Evolutionary conservation across 2,329 filamentous ascomycete species (phyloP), one percentile per base, ranked within the genome.

Genomic region (Teratosphaeria pseudoeucalypti): DNA sequence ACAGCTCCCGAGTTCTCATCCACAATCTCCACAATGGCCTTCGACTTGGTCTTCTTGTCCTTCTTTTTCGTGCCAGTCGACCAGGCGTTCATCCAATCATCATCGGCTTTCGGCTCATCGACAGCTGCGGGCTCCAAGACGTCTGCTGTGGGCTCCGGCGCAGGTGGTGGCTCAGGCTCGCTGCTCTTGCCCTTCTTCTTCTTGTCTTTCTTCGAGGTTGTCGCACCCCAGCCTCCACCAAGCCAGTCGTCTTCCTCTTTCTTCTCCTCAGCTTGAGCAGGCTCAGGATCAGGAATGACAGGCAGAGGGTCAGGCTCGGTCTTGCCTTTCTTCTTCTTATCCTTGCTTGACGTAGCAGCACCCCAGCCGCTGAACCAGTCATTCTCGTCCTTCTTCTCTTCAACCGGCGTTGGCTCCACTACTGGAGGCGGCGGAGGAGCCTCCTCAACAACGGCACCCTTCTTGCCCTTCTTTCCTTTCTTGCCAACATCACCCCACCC

Each of bases 351-450:
- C 27, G 55, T 34, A 11, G 32, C 34, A 43, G 47, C 34, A 32
- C 79, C 81, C 74, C 82, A 84, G 54, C 80, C 80, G 61, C 76
- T 78, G 69, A 82, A 83, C 65, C 83, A 82, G 61, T 81, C 80
- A 23, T 67, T 67, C 56, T 80, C 79, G 54, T 74, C 74, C 16
- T 67, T 65, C 4, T 63, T 65, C 43, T 62, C 60, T n/a, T 59
- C 58, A 16, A 62, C 63, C 32, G 66, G 66, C 56, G n/a, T 19
- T 34, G 56, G 56, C 34, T n/a, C 52, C 9, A 64, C 58, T 34
- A 64, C 62, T 10, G 68, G 64, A 16, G 68, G 67, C 3, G 59
- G 56, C 49, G 70, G 61, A 6, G 60, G 60, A 55, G 63, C 62
- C 12, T 64, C 63, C 16, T 65, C 64, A 11, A 65, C 56, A 16